Evolutionary conservation across 179 eudicot species (phyloP).

Genomic region (Vitellaria paradoxa): DNA sequence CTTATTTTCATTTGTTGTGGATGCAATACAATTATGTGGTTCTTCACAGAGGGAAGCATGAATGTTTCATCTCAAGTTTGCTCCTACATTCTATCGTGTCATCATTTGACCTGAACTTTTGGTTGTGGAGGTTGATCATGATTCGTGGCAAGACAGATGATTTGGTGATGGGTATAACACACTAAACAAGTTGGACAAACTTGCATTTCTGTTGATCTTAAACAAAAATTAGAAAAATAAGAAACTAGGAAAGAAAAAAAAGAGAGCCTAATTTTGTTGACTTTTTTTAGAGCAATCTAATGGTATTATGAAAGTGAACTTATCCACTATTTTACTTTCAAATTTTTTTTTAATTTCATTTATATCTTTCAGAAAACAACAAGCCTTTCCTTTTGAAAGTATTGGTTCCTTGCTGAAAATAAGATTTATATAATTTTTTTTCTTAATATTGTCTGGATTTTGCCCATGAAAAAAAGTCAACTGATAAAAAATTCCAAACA

Average conservation of each 20-base stretch:
- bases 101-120: neutral
- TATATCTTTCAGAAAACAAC: no score
- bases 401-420: no score
- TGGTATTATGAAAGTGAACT: neutral
- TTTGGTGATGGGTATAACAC: neutral
- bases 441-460: no score
- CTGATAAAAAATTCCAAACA: no score
- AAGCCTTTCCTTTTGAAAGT: no score
- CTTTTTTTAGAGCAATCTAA: neutral
- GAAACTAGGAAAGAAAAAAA: neutral
- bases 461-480: no score
- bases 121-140: neutral
- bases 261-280: neutral
- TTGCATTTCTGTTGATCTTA: neutral
- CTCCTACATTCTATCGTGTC: neutral
- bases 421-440: no score
- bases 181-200: neutral
- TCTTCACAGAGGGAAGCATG: neutral
- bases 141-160: neutral
- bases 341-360: neutral
- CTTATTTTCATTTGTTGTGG: conserved; percentile 4
- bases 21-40: neutral
- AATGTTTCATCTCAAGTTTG: neutral
- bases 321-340: neutral
- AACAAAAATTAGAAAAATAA: neutral